These are phyloP conservation scores for Dendrobium nobile DNA, from an alignment of 106 monocot genomes.

Conservation along the genomic window DNA sequence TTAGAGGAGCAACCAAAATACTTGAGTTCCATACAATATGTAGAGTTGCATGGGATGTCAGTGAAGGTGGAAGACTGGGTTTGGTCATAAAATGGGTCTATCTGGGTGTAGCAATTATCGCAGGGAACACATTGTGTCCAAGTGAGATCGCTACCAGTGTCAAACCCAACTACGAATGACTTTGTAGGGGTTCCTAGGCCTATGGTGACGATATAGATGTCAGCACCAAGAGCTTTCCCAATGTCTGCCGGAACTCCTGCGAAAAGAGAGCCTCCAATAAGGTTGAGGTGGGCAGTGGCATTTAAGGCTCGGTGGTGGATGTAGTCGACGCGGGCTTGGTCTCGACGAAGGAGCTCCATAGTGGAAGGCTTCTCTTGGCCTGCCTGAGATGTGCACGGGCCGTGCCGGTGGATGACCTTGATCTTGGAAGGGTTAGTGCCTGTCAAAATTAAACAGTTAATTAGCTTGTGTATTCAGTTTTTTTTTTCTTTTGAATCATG, in stretches of 20 bases:
- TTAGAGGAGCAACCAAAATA: not conserved
- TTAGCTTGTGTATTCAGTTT: too few species aligned
- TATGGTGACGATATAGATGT: slow-evolving; percentile 8
- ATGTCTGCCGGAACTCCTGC: not conserved
- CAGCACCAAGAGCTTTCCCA: not conserved
- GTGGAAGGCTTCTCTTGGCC: not conserved
- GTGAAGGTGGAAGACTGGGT: slow-evolving; percentile 6
- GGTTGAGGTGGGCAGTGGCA: not conserved
- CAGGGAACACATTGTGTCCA: slow-evolving; percentile 21
- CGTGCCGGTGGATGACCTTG: slow-evolving; percentile 10
- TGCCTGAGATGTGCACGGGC: slow-evolving; percentile 12
- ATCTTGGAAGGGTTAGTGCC: not conserved
- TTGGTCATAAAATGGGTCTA: slow-evolving; percentile 9
- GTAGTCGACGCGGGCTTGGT: slow-evolving; percentile 15
- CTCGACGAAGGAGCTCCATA: slow-evolving; percentile 2
- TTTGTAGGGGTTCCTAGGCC: slow-evolving; percentile 13
- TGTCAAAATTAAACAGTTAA: too few species aligned
- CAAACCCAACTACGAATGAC: slow-evolving; percentile 10
- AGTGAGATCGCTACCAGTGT: slow-evolving; percentile 23
- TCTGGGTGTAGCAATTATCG: slow-evolving; percentile 5
- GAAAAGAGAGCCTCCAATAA: not conserved
- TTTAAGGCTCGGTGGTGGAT: not conserved
- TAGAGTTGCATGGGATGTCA: slow-evolving; percentile 22
- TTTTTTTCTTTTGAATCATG: too few species aligned
- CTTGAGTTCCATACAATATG: slow-evolving; percentile 14